Evolutionary conservation across 148 eudicot genomes (phyloP), one percentile per base, ranked within the genome.

Genomic region (Rhododendron williamsianum): DNA sequence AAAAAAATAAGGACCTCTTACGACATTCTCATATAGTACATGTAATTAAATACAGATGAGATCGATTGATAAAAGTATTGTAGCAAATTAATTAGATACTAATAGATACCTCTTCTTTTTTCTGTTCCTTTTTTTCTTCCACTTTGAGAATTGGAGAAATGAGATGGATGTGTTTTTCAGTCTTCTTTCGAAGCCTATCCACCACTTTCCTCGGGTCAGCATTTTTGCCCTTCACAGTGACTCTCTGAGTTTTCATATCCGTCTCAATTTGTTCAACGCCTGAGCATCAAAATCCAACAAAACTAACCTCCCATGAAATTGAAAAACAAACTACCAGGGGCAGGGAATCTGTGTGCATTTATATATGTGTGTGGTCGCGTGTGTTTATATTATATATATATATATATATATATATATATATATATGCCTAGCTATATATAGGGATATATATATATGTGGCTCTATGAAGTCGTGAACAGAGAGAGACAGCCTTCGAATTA

Each of bases 181-280:
- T 84, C 81, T 92, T 93, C 71, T 91, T 91, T 85, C 88, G 82
- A 43, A 94, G 82, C 76, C 91, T 90, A n/a, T 92, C 89, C 15
- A 89, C 86, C n/a, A 94, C 90, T 25, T 87, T 88, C 1, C 27
- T 87, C 0, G 98, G 94, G 86, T 93, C 95, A 8, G 93, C 89
- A 4, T 87, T 89, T 78, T 88, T 86, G 3, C 94, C 93, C 84
- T 91, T 94, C 46, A 94, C 86, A 0, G 38, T 92, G 65, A 93
- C 91, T 72, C 27, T 89, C 4, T 93, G 91, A 80, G 87, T 87
- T 69, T 89, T 89, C 46, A 87, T 73, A 86, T 94, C 88, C 7
- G 89, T 69, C 52, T 88, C 87, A 18, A 94, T 84, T 43, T 81
- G 88, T 82, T 89, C 91, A 36, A 93, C 92, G 5, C 98, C 98